These are phyloP conservation scores for Capsicum pubescens DNA, from an alignment of 257 asterid species.

Conservation along the genomic window DNA sequence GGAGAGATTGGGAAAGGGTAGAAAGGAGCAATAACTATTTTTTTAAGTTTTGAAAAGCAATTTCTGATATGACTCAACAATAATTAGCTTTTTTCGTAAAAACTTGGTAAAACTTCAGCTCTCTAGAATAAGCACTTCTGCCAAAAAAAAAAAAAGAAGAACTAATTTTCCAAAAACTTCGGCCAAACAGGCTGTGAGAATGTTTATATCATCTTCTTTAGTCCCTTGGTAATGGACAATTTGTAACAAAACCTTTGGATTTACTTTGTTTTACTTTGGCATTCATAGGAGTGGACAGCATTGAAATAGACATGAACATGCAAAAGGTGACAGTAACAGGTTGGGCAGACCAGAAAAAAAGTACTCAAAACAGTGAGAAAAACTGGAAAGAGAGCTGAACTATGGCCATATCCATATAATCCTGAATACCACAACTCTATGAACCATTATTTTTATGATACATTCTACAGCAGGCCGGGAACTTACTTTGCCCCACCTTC, in stretches of 20 bases:
- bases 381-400: constrained; percentile 63
- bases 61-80: too few relatives aligned
- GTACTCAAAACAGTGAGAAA: constrained; percentile 63
- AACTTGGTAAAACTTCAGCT: too few relatives aligned
- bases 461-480: constrained; percentile 35
- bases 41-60: background rate
- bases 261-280: background rate
- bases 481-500: constrained; percentile 34
- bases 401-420: constrained; percentile 83
- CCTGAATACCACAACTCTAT: constrained; percentile 62
- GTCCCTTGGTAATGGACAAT: background rate
- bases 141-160: too few relatives aligned
- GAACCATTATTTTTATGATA: constrained; percentile 52
- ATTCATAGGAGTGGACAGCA: constrained; percentile 57
- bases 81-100: too few relatives aligned
- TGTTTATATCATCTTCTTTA: background rate
- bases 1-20: background rate
- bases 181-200: too few relatives aligned
- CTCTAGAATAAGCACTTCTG: too few relatives aligned
- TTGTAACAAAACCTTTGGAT: background rate
- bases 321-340: constrained; percentile 79
- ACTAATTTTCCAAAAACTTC: too few relatives aligned
- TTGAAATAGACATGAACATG: constrained; percentile 68
- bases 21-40: background rate
- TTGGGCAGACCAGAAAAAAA: constrained; percentile 57